Base-by-base conservation (phyloP, 108 stramenopile species). In the Nitzschia putrida region DNA sequence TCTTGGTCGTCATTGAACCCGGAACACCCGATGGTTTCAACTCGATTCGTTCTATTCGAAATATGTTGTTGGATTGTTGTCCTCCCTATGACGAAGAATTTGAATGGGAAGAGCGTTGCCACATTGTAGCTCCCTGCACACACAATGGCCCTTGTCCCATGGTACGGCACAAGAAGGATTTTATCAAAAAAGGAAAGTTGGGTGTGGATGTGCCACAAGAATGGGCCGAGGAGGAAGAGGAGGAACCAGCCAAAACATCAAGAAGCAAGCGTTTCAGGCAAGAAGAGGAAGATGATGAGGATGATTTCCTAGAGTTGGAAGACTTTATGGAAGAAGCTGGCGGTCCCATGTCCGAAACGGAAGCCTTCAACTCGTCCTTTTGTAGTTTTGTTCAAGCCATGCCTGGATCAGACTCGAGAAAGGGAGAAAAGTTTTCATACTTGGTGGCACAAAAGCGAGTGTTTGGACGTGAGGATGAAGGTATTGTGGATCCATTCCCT, bases 21-120 rank as follows among this genome's bases (percentile, higher is more conserved):
- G 92, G 92, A 21, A 93, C 89, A 10, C 92, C 92, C 20, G 92
- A 93, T 80, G 92, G 92, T 34, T 93, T 93, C 67, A 83, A 81
- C 52, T 75, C 82, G 7, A 69, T 87, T 57, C 80, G 89, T 60
- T 71, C 83, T 45, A 81, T 90, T 0, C 76, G 92, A n/a, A 87
- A 82, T 49, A 90, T 93, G 89, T 53, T 93, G 1, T 68, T 93
- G 69, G 88, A 90, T 61, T 87, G 85, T 58, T 89, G 89, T 69
- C 88, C 89, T 41, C 89, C 88, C 11, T 26, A 52, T 64, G 68
- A 70, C 73, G 26, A 41, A 14, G 69, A 73, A 50, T 69, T 73
- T 59, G 71, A 76, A 42, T 53, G 78, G 64, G 71, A 71, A 44
- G 78, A 72, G 22, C 83, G 85, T 55, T 88, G 88, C 64, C 86